Evolutionary conservation across 2,329 filamentous ascomycete species (phyloP), one percentile per base, ranked within the genome.

Genomic region (Botrytis paeoniae): DNA sequence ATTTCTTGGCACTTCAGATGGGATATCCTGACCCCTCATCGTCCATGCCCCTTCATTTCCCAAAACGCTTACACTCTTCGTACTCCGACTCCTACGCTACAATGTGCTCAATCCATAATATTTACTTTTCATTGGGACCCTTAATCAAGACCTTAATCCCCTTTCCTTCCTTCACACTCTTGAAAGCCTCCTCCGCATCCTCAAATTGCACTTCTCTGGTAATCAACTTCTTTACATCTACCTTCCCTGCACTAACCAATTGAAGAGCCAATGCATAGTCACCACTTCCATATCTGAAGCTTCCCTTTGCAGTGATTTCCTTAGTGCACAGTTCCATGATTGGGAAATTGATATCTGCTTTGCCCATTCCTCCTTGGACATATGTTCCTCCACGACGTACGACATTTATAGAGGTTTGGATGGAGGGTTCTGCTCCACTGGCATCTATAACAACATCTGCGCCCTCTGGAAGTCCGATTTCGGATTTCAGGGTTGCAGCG

Each of bases 351-450:
- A 98, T 95, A 80, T 97, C 93, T 57, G 89, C 83, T 81, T 92
- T 92, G 80, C 95, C 95, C 94, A 98, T 97, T 72, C 95, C 95
- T 74, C 91, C 93, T 84, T 97, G 94, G 14, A 97, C 91, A 79
- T 93, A 95, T 25, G 88, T 91, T 45, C 93, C 93, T 72, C 93
- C 93, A 64, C 86, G 85, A 75, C 90, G 87, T 39, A 94, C 87
- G 32, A 87, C 87, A 82, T 95, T 91, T 78, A 95, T 87, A 48
- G 88, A 88, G 0, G 92, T 87, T 83, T 95, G 92, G 78, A 95
- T 93, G 16, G 89, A 92, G 0, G 92, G 89, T 83, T 94, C 92
- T 2, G 92, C 93, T 48, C 93, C 93, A 4, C 51, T 57, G 14
- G 51, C 51, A 29, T 96, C 93, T 78, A 96, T 93, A 59, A 93